Conservation (phyloP, 176 grass and related monocot genomes). For the Alloteropsis semialata region DNA sequence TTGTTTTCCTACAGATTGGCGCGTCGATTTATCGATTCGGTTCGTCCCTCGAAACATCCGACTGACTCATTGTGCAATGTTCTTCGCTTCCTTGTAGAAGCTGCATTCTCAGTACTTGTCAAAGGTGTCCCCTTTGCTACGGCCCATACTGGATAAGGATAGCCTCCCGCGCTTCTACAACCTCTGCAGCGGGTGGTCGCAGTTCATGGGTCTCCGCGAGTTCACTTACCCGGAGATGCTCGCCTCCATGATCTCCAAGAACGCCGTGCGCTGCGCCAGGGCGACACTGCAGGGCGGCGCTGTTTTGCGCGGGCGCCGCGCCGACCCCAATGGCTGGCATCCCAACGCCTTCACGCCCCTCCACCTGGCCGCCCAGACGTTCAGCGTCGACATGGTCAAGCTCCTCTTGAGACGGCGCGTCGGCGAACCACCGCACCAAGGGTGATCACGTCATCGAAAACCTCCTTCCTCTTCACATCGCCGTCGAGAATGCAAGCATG, state of each 20-base stretch:
- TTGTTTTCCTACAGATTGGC: too few relatives aligned
- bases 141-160: too few relatives aligned
- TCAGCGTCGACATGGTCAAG: not conserved
- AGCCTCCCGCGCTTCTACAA: too few relatives aligned
- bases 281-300: not conserved
- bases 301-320: not conserved
- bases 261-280: not conserved
- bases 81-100: too few relatives aligned
- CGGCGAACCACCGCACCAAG: not conserved
- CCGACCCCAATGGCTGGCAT: not conserved
- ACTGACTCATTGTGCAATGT: too few relatives aligned
- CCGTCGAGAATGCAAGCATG: constrained; percentile 3
- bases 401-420: not conserved
- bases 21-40: too few relatives aligned
- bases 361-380: not conserved
- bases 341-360: not conserved
- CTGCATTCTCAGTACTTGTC: too few relatives aligned
- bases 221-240: not conserved
- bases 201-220: not conserved
- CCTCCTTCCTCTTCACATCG: not conserved
- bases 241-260: not conserved
- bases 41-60: too few relatives aligned
- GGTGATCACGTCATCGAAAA: not conserved
- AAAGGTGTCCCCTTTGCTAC: too few relatives aligned
- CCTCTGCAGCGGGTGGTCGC: not conserved